Evolutionary conservation across 331 rosid genomes (phyloP).

Genomic region (Prunus yedoensis): DNA sequence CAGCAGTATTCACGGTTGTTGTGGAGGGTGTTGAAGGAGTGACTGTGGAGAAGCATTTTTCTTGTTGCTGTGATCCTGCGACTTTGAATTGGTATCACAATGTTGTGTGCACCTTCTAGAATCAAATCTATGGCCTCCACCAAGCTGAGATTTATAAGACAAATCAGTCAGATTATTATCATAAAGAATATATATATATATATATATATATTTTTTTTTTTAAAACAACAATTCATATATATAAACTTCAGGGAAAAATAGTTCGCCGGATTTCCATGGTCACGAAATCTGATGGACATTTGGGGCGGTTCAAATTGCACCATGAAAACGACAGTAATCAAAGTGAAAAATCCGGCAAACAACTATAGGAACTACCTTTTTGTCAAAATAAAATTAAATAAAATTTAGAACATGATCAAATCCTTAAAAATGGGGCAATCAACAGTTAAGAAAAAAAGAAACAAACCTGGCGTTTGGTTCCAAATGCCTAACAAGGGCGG

Average conservation of each 20-base stretch:
- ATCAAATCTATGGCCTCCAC: slow-evolving; percentile 70
- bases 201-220: too few relatives aligned
- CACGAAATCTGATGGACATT: too few relatives aligned
- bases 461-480: slow-evolving; percentile 65
- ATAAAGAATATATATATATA: neutral
- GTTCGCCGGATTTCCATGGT: too few relatives aligned
- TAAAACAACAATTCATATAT: neutral
- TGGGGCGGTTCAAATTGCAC: too few relatives aligned
- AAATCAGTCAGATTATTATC: neutral
- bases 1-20: slow-evolving; percentile 61
- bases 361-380: too few relatives aligned
- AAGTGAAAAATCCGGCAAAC: too few relatives aligned
- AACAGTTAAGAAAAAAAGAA: neutral
- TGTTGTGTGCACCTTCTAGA: slow-evolving; percentile 69
- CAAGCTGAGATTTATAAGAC: slow-evolving; percentile 39
- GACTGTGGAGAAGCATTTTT: slow-evolving; percentile 26
- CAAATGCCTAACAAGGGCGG: slow-evolving; percentile 50
- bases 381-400: too few relatives aligned
- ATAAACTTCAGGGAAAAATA: too few relatives aligned
- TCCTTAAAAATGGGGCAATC: too few relatives aligned
- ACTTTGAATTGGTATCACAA: slow-evolving; percentile 61
- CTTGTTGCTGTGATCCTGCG: slow-evolving; percentile 18
- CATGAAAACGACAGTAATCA: too few relatives aligned
- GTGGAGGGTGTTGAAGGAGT: slow-evolving; percentile 37
- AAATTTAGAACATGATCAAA: too few relatives aligned